phyloP scores from a whole-genome alignment of 139 green algal genomes.

The Chlorella sp. region DNA sequence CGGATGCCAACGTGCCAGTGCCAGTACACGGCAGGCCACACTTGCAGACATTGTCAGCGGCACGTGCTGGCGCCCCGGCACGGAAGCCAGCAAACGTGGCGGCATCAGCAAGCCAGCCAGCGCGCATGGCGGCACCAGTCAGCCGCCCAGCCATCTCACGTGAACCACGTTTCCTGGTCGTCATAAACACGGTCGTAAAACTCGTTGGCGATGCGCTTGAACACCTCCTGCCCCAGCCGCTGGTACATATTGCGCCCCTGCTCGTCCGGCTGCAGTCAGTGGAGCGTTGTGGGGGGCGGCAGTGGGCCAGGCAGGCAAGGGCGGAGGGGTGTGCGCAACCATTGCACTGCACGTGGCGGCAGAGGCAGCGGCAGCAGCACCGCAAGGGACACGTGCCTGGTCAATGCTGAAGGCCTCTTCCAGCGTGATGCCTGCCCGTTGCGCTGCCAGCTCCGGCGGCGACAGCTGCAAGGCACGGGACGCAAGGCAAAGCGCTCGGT shows the following conservation, averaged over 20 bases:
- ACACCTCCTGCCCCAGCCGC: neutral
- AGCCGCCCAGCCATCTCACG: neutral
- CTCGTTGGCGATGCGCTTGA: neutral
- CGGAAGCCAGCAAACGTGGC: too few species aligned
- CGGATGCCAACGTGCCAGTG: too few species aligned
- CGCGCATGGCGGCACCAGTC: too few species aligned
- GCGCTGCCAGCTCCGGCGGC: neutral
- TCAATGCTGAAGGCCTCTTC: slow-evolving; percentile 5
- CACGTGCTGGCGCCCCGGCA: too few species aligned
- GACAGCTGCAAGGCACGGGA: neutral
- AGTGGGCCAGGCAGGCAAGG: neutral
- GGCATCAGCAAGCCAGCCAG: too few species aligned
- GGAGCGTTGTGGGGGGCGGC: neutral
- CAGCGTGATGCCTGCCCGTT: neutral
- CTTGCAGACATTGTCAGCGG: too few species aligned
- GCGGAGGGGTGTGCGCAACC: too few species aligned
- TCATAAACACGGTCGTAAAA: slow-evolving; percentile 28
- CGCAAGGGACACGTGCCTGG: neutral
- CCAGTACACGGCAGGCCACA: too few species aligned
- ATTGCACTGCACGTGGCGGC: too few species aligned
- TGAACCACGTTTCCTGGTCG: neutral
- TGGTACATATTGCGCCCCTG: slow-evolving; percentile 12
- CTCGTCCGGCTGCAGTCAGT: too few species aligned
- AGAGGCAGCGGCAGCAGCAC: too few species aligned
- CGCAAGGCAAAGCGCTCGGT: neutral